Evolutionary conservation across 768 basidiomycete genomes (phyloP), one percentile per base, ranked within the genome.

Genomic region (Pholiota molesta): DNA sequence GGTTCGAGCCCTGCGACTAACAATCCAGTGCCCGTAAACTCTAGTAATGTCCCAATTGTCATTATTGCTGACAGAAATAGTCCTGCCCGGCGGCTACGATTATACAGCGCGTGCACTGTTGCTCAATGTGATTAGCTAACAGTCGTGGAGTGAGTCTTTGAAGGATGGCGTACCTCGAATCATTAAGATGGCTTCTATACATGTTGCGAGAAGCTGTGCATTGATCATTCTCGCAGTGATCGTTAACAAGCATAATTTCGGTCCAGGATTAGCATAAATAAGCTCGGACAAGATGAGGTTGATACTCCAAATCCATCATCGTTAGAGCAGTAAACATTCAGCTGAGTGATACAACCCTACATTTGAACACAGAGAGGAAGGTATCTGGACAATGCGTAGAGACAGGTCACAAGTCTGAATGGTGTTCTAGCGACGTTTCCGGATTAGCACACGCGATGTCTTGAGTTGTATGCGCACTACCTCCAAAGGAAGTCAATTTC

Each of bases 101-200:
- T 61, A 37, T 61, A 64, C 31, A 66, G 51, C 4, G 66, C 66
- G 52, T 67, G 59, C 2, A 67, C 66, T 67, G 13, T 35, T 35
- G 35, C 9, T 11, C 17, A 21, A n/a, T 14, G 26, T 1, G 1
- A 21, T 23, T 26, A 40, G 14, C 14, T 37, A 16, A 9, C 8
- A 5, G 9, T 23, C 3, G 51, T 28, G 31, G 6, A 7, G 31
- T 31, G 31, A 37, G 3, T 37, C 35, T 37, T 37, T 5, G 13
- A 37, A 4, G 13, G 10, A 40, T 31, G 10, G n/a, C 29, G 21
- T 17, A 52, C 40, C 40, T 40, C 31, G 17, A 23, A 40, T 35
- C 37, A 42, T 45, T 14, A 62, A 26, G 16, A 66, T 66, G 5
- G 51, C 55, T 35, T 66, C 66, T 8, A 66, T 45, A 42, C 63